phyloP scores from a whole-genome alignment of 805 yeast genomes.

The Candida pseudoglaebosa region DNA sequence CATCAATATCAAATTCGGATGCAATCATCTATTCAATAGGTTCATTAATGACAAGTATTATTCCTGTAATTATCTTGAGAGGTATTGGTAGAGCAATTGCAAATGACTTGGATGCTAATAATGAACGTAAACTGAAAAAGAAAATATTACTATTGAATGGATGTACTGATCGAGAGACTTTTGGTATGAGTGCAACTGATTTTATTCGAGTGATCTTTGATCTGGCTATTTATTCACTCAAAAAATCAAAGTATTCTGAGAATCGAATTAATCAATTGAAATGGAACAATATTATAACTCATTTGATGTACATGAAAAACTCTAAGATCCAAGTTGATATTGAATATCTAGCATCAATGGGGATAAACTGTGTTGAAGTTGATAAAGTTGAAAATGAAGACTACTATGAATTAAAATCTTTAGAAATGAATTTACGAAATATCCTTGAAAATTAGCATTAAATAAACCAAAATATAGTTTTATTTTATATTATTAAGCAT shows the following conservation, averaged over 20 bases:
- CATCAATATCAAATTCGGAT: conserved; percentile 47
- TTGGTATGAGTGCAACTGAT: conserved; percentile 56
- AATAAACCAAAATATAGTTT: conserved; percentile 5
- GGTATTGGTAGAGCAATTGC: conserved; percentile 68
- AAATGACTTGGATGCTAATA: conserved; percentile 10
- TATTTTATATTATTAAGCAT: no score
- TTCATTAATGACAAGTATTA: conserved; percentile 79
- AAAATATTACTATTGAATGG: conserved; percentile 73
- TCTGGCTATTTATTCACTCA: conserved; percentile 52
- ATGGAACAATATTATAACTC: conserved; percentile 56
- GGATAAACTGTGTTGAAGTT: conserved; percentile 47
- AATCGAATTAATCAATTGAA: conserved; percentile 12
- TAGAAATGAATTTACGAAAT: conserved; percentile 25
- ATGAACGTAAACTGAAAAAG: conserved; percentile 20
- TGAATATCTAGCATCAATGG: conserved; percentile 33
- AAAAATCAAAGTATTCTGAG: conserved; percentile 12
- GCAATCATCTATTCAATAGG: conserved; percentile 78
- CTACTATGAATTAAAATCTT: conserved; percentile 40
- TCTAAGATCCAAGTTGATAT: conserved; percentile 50
- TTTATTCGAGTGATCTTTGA: conserved; percentile 53
- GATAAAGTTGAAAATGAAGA: conserved; percentile 19
- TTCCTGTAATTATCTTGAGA: conserved; percentile 71
- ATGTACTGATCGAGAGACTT: conserved; percentile 73
- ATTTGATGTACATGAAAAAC: conserved; percentile 51
- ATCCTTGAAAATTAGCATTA: conserved; percentile 7